Conservation (phyloP, 345 rosid genomes). For the Murraya koenigii region DNA sequence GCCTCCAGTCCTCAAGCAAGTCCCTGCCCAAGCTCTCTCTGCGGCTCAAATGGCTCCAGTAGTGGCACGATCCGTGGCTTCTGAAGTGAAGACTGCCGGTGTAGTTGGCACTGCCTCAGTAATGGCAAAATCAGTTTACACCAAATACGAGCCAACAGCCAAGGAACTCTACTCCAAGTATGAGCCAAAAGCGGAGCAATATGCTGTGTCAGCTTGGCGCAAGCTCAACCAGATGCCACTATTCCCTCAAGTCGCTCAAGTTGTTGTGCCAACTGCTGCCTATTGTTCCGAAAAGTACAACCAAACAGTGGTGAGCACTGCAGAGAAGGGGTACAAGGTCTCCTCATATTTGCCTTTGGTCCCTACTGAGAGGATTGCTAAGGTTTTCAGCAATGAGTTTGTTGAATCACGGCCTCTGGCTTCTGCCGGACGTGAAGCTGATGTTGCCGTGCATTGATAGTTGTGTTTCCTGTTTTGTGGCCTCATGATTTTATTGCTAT, state of each 20-base stretch:
- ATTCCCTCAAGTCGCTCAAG: constrained; percentile 75
- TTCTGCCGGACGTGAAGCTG: constrained; percentile 7
- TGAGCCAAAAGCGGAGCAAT: constrained; percentile 84
- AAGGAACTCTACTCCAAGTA: constrained; percentile 70
- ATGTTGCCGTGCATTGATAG: constrained; percentile 12
- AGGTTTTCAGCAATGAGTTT: constrained; percentile 48
- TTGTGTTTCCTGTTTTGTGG: neutral
- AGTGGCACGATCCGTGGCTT: constrained; percentile 56
- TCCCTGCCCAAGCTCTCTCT: constrained; percentile 63
- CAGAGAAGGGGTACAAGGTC: constrained; percentile 78
- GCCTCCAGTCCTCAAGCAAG: constrained; percentile 71
- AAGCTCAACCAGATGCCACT: constrained; percentile 76
- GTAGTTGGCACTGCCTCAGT: constrained; percentile 71
- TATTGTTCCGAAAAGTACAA: constrained; percentile 83
- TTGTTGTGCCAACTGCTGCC: constrained; percentile 73
- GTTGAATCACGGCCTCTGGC: constrained; percentile 32
- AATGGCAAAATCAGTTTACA: constrained; percentile 56
- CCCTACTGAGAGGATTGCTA: constrained; percentile 79
- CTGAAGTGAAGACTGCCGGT: constrained; percentile 67
- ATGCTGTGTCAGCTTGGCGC: constrained; percentile 79
- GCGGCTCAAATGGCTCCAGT: constrained; percentile 70
- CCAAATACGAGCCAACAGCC: constrained; percentile 60
- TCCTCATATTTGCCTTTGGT: constrained; percentile 76
- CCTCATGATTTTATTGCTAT: neutral
- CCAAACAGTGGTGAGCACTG: constrained; percentile 58